Base-by-base conservation (phyloP, 1,284 basidiomycete genomes). In the Baeospora myosura region DNA sequence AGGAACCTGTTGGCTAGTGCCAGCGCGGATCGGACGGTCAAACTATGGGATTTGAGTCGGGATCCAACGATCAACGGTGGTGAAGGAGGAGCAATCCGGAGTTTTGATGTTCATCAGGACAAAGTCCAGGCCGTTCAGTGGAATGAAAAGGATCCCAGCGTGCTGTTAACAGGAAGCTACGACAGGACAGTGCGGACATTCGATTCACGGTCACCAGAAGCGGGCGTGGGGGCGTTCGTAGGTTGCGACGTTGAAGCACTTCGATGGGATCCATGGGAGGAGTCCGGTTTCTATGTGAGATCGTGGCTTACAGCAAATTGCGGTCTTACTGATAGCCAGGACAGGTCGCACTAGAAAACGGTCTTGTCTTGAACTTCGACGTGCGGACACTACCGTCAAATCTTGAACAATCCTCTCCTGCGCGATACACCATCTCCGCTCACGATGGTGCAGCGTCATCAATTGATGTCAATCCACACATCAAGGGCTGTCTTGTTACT, bases 101-200 rank as follows among this genome's bases (percentile, higher is more conserved):
- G 85, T 50, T 98, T 96, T 62, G 78, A 72, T 40, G 68, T 93
- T 25, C 96, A 98, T 65, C 85, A 81, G 54, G 94, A 97, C 64
- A 98, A 97, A 68, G 90, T 98, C n/a, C 94, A 98, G 64, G 82
- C 87, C 3, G 91, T 98, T 2, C 87, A 95, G 57, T 99, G 96
- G 96, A 96, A 96, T 61, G 73, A 76, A 28, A 74, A 76, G 43
- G 86, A 92, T 41, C 88, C 94, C 21, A 88, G 84, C 8, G 88
- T 95, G 26, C 68, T 98, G 28, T 66, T 98, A 46, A 95, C 89
- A 2, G 96, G 94, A 12, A 88, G 89, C 48, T 98, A 90, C 58
- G 96, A 98, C 66, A 78, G 92, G 38, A 94, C 90, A 0, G 88
- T 98, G 21, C 73, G 90, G 43, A 86, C 91, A 17, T 98, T 96